These are phyloP conservation scores for Citrus reticulata DNA, from an alignment of 345 rosid species.

Conservation along the genomic window DNA sequence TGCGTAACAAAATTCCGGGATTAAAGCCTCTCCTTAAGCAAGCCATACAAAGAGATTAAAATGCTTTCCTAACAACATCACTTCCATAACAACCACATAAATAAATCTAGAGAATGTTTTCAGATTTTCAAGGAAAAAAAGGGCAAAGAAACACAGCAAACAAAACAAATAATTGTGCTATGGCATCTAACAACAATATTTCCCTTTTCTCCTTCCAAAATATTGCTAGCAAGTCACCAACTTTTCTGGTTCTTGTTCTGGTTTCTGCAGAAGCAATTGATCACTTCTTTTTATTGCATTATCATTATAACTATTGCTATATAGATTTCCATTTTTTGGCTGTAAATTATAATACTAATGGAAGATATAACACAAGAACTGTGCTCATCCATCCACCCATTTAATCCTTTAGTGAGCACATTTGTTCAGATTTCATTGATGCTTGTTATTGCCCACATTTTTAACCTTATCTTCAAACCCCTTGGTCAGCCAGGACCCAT, in stretches of 20 bases:
- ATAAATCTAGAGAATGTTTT: not conserved
- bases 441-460: slow-evolving; percentile 80
- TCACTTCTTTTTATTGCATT: too few relatives aligned
- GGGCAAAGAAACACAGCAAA: slow-evolving; percentile 11
- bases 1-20: not conserved
- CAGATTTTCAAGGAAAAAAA: slow-evolving; percentile 5
- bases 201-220: not conserved
- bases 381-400: slow-evolving; percentile 29
- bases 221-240: not conserved
- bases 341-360: slow-evolving; percentile 17
- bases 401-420: slow-evolving; percentile 70
- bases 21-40: not conserved
- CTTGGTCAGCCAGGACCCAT: slow-evolving; percentile 80
- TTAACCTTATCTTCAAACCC: slow-evolving; percentile 68
- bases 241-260: not conserved
- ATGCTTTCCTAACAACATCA: not conserved
- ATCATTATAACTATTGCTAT: too few relatives aligned
- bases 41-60: too few relatives aligned
- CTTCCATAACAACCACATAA: slow-evolving; percentile 6
- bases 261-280: not conserved
- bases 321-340: not conserved
- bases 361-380: slow-evolving; percentile 21
- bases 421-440: slow-evolving; percentile 63
- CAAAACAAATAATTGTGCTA: not conserved
- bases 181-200: not conserved